These are phyloP conservation scores for Phytophthora syringae DNA, from an alignment of 352 stramenopile genomes.

Conservation along the genomic window DNA sequence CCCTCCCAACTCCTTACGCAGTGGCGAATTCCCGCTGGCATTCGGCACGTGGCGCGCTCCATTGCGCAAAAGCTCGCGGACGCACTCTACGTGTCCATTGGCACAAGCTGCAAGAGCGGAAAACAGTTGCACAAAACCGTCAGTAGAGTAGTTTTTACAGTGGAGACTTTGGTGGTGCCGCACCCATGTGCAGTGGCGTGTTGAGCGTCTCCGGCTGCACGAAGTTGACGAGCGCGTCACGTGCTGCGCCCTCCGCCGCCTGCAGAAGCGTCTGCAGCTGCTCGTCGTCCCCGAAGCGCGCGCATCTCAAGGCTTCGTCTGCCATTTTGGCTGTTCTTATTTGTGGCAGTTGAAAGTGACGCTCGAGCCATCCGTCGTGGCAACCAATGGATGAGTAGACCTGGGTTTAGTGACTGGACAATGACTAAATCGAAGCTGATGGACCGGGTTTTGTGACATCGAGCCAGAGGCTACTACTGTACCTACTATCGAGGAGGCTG, in stretches of 20 bases:
- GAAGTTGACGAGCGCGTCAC: conserved; percentile 67
- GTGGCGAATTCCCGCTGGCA: conserved; percentile 72
- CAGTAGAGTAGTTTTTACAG: background rate
- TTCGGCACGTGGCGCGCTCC: conserved; percentile 71
- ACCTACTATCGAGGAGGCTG: too few species aligned
- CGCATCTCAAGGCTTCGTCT: conserved; percentile 68
- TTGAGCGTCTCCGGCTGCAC: conserved; percentile 78
- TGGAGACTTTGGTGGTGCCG: background rate
- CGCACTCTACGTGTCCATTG: conserved; percentile 76
- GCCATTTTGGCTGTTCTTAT: conserved; percentile 25
- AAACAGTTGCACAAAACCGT: conserved; percentile 2
- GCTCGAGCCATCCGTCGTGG: conserved; percentile 24
- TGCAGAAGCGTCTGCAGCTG: conserved; percentile 59
- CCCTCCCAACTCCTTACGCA: conserved; percentile 54
- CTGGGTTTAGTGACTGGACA: conserved; percentile 3
- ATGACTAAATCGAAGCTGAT: conserved; percentile 18
- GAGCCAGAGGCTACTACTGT: too few species aligned
- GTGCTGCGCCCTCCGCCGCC: conserved; percentile 17
- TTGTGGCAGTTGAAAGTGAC: background rate
- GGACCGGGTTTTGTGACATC: conserved; percentile 5
- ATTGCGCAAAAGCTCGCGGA: conserved; percentile 61
- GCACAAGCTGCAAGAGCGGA: conserved; percentile 57
- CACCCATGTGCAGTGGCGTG: conserved; percentile 89
- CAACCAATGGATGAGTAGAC: conserved; percentile 6
- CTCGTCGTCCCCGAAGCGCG: conserved; percentile 74